Conservation (phyloP, 768 basidiomycete species). For the Phlebiopsis gigantea region DNA sequence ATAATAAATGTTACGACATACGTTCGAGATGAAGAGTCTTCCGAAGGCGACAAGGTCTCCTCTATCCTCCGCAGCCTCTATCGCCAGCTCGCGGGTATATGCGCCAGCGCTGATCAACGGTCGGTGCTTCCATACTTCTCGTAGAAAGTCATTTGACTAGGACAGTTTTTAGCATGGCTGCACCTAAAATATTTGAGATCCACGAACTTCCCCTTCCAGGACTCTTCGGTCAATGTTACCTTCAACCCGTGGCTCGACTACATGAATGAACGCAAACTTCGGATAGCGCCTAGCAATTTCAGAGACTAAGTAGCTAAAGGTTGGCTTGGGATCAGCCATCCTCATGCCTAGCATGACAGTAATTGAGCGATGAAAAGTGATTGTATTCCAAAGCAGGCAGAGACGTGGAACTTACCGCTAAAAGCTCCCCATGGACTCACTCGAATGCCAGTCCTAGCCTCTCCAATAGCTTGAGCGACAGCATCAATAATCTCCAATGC, state of each 20-base stretch:
- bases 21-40: constrained; percentile 11
- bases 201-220: constrained; percentile 12
- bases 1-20: background rate
- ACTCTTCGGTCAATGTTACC: constrained; percentile 7
- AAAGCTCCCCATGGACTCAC: constrained; percentile 28
- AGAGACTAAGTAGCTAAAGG: constrained; percentile 45
- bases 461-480: constrained; percentile 35
- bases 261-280: constrained; percentile 34
- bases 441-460: constrained; percentile 35
- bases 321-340: constrained; percentile 50
- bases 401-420: constrained; percentile 20
- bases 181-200: background rate
- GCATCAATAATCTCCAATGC: constrained; percentile 37
- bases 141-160: constrained; percentile 18
- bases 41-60: constrained; percentile 10
- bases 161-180: background rate
- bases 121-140: constrained; percentile 20
- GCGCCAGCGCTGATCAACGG: constrained; percentile 21
- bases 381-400: background rate
- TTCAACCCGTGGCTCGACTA: constrained; percentile 24
- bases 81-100: constrained; percentile 17
- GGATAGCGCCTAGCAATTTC: constrained; percentile 36
- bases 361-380: background rate
- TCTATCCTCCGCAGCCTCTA: constrained; percentile 14
- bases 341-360: constrained; percentile 41